These are phyloP conservation scores for Pleoardoris graminearum DNA, from an alignment of 2,329 filamentous ascomycete species.

Conservation along the genomic window DNA sequence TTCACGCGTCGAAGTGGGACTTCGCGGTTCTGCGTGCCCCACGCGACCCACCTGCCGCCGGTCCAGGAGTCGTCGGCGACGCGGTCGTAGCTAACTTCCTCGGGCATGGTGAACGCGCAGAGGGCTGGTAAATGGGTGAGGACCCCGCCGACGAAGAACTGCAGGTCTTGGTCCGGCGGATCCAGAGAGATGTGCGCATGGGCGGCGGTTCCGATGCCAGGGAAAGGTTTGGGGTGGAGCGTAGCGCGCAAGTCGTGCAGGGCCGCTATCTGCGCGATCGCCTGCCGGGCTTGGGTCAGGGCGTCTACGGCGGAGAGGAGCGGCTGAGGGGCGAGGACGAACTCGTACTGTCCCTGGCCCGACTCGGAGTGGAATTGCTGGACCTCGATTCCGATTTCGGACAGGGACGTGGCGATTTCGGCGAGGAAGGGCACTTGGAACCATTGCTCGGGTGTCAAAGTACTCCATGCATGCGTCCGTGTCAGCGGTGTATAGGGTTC, in stretches of 20 bases:
- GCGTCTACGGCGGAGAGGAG: constrained; percentile 72
- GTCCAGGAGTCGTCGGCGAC: constrained; percentile 72
- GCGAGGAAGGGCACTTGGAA: constrained; percentile 64
- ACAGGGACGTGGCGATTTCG: constrained; percentile 66
- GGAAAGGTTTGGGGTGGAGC: constrained; percentile 71
- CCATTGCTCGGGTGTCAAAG: constrained; percentile 65
- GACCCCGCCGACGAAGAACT: constrained; percentile 72
- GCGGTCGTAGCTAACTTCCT: constrained; percentile 69
- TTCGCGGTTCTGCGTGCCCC: constrained; percentile 83
- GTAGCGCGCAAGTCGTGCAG: constrained; percentile 68
- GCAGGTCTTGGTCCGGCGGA: constrained; percentile 57
- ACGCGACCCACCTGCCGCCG: constrained; percentile 76
- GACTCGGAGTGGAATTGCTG: constrained; percentile 77
- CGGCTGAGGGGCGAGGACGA: constrained; percentile 66
- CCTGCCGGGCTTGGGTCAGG: constrained; percentile 70
- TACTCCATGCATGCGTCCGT: constrained; percentile 71
- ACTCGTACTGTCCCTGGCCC: constrained; percentile 75
- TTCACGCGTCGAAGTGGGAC: constrained; percentile 70
- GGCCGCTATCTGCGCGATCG: constrained; percentile 67
- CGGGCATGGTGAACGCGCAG: constrained; percentile 70
- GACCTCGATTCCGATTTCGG: constrained; percentile 64
- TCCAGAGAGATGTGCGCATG: constrained; percentile 73
- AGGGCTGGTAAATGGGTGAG: constrained; percentile 67
- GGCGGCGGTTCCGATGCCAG: constrained; percentile 64
- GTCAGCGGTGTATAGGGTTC: constrained; percentile 53